These are phyloP conservation scores for Talaromyces ruber DNA, from an alignment of 495 filamentous ascomycete species.

Conservation along the genomic window DNA sequence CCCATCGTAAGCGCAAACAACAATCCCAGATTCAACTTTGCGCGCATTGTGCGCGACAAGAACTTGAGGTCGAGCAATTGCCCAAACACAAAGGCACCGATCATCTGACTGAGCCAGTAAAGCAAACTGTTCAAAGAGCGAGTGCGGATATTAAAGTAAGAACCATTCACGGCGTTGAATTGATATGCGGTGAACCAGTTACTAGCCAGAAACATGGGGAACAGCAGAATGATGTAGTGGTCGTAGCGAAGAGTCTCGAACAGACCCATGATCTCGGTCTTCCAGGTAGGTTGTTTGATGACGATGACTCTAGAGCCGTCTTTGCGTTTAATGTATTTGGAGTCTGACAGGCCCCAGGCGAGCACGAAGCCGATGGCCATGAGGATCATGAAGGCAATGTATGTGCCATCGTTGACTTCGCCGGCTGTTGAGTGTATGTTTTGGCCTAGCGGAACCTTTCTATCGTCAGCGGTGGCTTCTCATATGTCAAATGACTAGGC, in stretches of 20 bases:
- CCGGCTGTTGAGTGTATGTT: constrained; percentile 58
- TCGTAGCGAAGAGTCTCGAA: constrained; percentile 63
- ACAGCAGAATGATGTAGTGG: constrained; percentile 74
- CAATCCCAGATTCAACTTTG: constrained; percentile 57
- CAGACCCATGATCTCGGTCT: constrained; percentile 69
- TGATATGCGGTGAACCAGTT: constrained; percentile 47
- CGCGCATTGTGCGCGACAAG: constrained; percentile 62
- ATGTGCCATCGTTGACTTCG: constrained; percentile 74
- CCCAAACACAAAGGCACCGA: constrained; percentile 73
- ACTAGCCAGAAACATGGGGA: constrained; percentile 68
- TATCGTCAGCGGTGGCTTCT: constrained; percentile 9
- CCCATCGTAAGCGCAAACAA: constrained; percentile 69
- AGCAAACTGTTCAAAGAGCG: constrained; percentile 74
- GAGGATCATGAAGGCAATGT: constrained; percentile 82
- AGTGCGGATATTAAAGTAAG: constrained; percentile 75
- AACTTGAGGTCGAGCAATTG: constrained; percentile 59
- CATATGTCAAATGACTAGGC: constrained; percentile 3
- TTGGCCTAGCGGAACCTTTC: constrained; percentile 65
- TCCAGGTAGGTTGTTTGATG: constrained; percentile 81
- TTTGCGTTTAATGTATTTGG: constrained; percentile 64
- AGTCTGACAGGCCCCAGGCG: constrained; percentile 65
- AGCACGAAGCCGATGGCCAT: constrained; percentile 70
- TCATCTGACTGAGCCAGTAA: constrained; percentile 84
- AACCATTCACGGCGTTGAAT: constrained; percentile 45
- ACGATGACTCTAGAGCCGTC: constrained; percentile 78